Conservation (phyloP, 768 basidiomycete species). For the Coprinopsis marcescibilis region DNA sequence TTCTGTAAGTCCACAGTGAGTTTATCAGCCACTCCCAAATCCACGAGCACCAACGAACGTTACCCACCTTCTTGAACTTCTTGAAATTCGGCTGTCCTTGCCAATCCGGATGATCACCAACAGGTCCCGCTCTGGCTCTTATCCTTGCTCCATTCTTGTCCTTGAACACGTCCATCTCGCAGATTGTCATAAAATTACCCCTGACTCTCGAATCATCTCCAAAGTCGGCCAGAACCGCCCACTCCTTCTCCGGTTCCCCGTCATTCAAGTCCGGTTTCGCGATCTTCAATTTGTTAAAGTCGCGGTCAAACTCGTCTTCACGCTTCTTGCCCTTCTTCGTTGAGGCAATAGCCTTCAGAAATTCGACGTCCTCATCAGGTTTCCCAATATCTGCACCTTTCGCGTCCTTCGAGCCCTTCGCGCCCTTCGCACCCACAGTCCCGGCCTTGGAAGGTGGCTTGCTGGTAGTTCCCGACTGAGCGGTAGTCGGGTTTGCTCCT, state of each 20-base stretch:
- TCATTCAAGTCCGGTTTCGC: constrained; percentile 52
- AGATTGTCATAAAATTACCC: constrained; percentile 78
- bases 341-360: constrained; percentile 70
- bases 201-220: constrained; percentile 54
- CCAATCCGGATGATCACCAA: constrained; percentile 38
- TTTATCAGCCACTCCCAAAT: neutral
- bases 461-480: constrained; percentile 4
- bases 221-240: constrained; percentile 60
- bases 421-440: too few species aligned
- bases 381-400: constrained; percentile 36
- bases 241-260: constrained; percentile 45
- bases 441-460: constrained; percentile 21
- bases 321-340: constrained; percentile 61
- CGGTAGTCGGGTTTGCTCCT: neutral
- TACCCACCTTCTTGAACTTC: constrained; percentile 67
- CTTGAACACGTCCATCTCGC: constrained; percentile 55
- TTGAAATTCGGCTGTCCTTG: constrained; percentile 63
- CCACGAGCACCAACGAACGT: neutral
- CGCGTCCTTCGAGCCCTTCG: constrained; percentile 10
- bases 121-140: neutral
- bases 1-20: constrained; percentile 19
- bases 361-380: constrained; percentile 62
- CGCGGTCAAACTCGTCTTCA: constrained; percentile 70
- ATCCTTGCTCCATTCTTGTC: constrained; percentile 17
- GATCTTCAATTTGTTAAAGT: constrained; percentile 74